Conservation (phyloP, 345 rosid genomes). For the Rhodamnia rubescens region DNA sequence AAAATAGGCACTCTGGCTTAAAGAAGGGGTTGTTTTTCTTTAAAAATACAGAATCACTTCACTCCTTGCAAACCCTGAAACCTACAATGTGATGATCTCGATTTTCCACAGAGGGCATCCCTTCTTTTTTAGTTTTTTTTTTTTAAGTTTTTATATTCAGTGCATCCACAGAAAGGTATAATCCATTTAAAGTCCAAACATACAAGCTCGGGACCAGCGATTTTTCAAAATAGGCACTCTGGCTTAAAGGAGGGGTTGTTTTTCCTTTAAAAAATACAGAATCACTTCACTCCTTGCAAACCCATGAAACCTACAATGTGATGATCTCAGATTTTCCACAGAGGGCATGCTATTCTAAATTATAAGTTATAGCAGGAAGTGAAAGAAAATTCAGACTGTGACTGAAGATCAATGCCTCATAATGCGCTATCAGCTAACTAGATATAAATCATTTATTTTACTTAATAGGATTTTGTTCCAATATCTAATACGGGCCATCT, state of each 20-base stretch:
- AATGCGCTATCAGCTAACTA: neutral
- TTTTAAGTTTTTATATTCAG: neutral
- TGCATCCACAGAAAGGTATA: neutral
- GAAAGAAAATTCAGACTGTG: neutral
- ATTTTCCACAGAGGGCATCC: neutral
- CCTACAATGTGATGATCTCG: neutral
- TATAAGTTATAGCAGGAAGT: neutral
- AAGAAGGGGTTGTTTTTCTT: neutral
- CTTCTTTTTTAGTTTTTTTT: neutral
- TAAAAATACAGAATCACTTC: neutral
- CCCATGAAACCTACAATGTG: neutral
- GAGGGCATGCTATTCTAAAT: neutral
- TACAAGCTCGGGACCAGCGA: neutral
- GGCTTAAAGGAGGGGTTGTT: neutral
- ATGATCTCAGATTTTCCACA: neutral
- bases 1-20: neutral
- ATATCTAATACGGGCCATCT: neutral
- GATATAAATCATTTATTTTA: neutral
- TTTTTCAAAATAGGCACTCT: neutral
- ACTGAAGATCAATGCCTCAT: neutral
- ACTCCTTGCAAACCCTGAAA: neutral
- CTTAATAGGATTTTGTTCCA: neutral
- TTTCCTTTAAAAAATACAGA: neutral
- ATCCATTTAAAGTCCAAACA: neutral
- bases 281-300: neutral